These are phyloP conservation scores for Pyricularia grisea DNA, from an alignment of 2,329 filamentous ascomycete genomes.

Conservation along the genomic window DNA sequence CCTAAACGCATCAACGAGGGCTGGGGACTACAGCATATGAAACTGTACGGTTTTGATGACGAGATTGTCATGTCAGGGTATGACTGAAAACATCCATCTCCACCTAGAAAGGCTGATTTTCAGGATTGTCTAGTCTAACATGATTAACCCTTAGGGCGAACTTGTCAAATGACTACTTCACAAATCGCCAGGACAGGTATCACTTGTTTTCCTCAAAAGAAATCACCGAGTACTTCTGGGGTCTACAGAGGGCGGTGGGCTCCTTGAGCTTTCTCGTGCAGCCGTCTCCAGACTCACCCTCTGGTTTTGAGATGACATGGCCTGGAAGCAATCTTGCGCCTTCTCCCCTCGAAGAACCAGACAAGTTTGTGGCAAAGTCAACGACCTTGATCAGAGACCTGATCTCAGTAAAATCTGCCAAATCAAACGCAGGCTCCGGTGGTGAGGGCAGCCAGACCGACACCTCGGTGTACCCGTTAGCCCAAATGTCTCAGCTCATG, in stretches of 20 bases:
- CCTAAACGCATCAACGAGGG: constrained; percentile 93
- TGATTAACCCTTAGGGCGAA: constrained; percentile 52
- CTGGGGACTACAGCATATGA: constrained; percentile 98
- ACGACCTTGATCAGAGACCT: constrained; percentile 58
- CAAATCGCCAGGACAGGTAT: constrained; percentile 89
- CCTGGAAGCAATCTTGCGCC: constrained; percentile 64
- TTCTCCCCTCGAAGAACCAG: constrained; percentile 61
- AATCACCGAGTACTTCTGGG: constrained; percentile 73
- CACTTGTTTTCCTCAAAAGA: constrained; percentile 76
- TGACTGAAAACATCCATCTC: constrained; percentile 9
- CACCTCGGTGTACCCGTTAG: constrained; percentile 76
- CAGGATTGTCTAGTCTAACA: background rate
- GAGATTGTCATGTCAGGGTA: constrained; percentile 90
- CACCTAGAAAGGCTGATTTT: background rate
- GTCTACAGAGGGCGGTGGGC: constrained; percentile 67
- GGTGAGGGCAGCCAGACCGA: constrained; percentile 21
- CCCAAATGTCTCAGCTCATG: constrained; percentile 81
- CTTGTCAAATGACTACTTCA: constrained; percentile 89
- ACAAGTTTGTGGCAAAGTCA: constrained; percentile 60
- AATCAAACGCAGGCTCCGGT: background rate
- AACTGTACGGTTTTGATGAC: constrained; percentile 91
- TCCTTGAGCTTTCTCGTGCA: constrained; percentile 74
- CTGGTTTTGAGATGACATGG: constrained; percentile 61
- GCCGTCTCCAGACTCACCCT: constrained; percentile 42
- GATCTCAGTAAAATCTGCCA: constrained; percentile 32